A percentile compares a stretch with the other conserved stretches of the same genome.
Evolutionary conservation across 2,329 filamentous ascomycete species (phyloP).

Genomic region (Fusarium irregulare): DNA sequence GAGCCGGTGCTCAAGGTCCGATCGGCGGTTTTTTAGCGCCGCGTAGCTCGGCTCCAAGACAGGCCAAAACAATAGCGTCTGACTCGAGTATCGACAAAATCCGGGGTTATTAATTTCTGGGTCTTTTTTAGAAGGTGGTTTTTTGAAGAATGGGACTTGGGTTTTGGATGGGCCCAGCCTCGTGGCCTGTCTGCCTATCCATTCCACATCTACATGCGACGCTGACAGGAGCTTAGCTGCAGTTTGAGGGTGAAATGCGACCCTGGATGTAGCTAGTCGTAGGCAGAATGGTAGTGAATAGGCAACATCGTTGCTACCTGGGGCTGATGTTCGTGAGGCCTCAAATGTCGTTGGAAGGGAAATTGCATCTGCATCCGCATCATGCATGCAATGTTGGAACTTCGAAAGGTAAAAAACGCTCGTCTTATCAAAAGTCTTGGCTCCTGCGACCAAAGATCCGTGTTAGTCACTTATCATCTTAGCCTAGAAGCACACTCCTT

Average conservation of each 20-base stretch:
- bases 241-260: neutral
- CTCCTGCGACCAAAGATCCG: neutral
- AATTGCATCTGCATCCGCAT: conserved; percentile 1
- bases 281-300: neutral
- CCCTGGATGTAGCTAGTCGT: neutral
- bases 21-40: conserved; percentile 17
- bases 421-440: neutral
- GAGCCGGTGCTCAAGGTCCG: conserved; percentile 11
- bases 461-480: conserved; percentile 16
- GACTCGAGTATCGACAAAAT: conserved; percentile 23
- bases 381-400: conserved; percentile 2
- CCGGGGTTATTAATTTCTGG: conserved; percentile 19
- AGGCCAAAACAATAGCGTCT: conserved; percentile 10
- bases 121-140: neutral
- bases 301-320: neutral
- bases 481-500: neutral
- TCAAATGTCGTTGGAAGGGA: neutral
- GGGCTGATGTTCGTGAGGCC: conserved; percentile 8
- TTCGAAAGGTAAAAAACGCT: neutral
- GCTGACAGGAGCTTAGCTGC: conserved; percentile 11
- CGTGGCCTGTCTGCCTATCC: neutral
- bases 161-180: neutral
- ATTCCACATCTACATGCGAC: conserved; percentile 5
- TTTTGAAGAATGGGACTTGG: neutral
- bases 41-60: conserved; percentile 2